phyloP scores from a whole-genome alignment of 225 moss, liverwort and hornwort species.

The Marchantia polymorpha region DNA sequence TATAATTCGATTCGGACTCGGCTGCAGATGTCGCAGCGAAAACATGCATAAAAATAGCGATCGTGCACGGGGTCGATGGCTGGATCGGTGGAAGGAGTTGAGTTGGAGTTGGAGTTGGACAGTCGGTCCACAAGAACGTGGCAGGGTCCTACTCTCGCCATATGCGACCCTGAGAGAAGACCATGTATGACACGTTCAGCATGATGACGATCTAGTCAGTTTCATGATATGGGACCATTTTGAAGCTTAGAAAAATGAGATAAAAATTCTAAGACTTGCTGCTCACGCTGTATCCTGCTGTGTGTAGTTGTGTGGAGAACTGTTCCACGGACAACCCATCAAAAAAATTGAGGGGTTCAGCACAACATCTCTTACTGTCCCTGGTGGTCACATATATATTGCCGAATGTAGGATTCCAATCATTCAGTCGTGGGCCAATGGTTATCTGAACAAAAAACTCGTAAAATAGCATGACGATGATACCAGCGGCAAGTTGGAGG shows the following conservation, averaged over 20 bases:
- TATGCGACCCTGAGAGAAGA: slow-evolving; percentile 10
- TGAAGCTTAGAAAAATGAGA: no score
- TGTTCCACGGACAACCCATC: no score
- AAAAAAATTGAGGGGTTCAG: no score
- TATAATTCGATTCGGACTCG: slow-evolving; percentile 5
- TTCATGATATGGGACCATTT: not conserved
- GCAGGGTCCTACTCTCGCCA: slow-evolving; percentile 3
- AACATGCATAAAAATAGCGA: not conserved
- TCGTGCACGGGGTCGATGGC: not conserved
- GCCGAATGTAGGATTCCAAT: no score
- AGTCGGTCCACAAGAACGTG: not conserved
- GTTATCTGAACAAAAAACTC: slow-evolving; percentile 9
- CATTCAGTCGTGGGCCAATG: no score
- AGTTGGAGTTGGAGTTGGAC: slow-evolving; percentile 9
- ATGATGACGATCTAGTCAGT: not conserved
- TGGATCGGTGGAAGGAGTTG: not conserved
- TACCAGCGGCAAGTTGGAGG: not conserved
- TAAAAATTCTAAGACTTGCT: no score
- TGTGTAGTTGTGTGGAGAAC: no score
- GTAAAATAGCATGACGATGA: slow-evolving; percentile 10
- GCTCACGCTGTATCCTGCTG: no score
- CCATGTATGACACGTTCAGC: not conserved
- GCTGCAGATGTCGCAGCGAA: not conserved
- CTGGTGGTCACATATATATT: no score
- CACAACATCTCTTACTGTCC: no score